These are phyloP conservation scores for Hygrophoropsis aurantiaca DNA, from an alignment of 768 basidiomycete genomes.

Conservation along the genomic window DNA sequence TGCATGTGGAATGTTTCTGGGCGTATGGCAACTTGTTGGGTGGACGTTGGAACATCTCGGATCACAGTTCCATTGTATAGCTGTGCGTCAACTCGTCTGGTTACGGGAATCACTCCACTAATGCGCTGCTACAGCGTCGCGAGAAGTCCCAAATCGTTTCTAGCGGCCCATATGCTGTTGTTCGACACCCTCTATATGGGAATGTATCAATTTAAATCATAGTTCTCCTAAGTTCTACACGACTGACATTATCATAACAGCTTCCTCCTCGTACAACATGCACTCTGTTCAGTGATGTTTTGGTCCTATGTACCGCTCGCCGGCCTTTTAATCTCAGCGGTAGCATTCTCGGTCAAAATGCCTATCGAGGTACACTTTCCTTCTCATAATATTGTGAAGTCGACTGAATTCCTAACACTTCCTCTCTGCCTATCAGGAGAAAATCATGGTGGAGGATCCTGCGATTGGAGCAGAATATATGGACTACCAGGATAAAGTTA, in stretches of 20 bases:
- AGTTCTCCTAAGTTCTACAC: background rate
- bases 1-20: slow-evolving; percentile 19
- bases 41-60: slow-evolving; percentile 13
- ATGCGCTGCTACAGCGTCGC: too few species aligned
- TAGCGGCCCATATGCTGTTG: slow-evolving; percentile 31
- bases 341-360: slow-evolving; percentile 27
- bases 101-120: background rate
- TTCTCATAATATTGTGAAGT: background rate
- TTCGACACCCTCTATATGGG: slow-evolving; percentile 32
- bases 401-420: background rate
- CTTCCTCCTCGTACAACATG: slow-evolving; percentile 16
- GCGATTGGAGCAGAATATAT: slow-evolving; percentile 21
- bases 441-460: slow-evolving; percentile 22
- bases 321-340: slow-evolving; percentile 13
- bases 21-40: slow-evolving; percentile 1
- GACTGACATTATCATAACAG: slow-evolving; percentile 1
- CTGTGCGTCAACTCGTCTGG: slow-evolving; percentile 13
- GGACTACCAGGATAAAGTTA: slow-evolving; percentile 26
- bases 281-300: slow-evolving; percentile 21
- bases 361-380: slow-evolving; percentile 32
- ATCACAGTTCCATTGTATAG: slow-evolving; percentile 26
- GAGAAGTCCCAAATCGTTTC: slow-evolving; percentile 30
- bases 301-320: slow-evolving; percentile 31
- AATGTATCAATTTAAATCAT: slow-evolving; percentile 2
- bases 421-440: slow-evolving; percentile 16